These are phyloP conservation scores for Kwoniella europaea DNA, from an alignment of 768 basidiomycete species.

Conservation along the genomic window DNA sequence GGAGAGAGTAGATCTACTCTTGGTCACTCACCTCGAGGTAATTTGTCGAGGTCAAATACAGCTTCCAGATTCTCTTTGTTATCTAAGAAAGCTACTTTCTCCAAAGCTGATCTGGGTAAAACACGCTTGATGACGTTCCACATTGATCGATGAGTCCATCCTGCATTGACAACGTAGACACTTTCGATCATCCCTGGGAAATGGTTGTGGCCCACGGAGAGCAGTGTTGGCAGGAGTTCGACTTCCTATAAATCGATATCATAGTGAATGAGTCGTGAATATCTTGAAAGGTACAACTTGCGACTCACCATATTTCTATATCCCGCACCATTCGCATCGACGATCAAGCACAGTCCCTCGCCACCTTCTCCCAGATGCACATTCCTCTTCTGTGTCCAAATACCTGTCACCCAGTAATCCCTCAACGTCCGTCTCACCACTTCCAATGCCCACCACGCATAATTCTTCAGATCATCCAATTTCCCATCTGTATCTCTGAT, in stretches of 20 bases:
- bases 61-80: slow-evolving; percentile 30
- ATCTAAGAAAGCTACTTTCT: slow-evolving; percentile 52
- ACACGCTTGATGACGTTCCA: slow-evolving; percentile 56
- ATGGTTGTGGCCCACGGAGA: slow-evolving; percentile 51
- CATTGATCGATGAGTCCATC: slow-evolving; percentile 53
- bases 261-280: not conserved
- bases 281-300: not conserved
- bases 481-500: slow-evolving; percentile 37
- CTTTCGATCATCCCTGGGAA: slow-evolving; percentile 54
- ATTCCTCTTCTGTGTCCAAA: slow-evolving; percentile 12
- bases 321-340: slow-evolving; percentile 54
- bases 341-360: slow-evolving; percentile 47
- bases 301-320: slow-evolving; percentile 54
- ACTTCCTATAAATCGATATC: slow-evolving; percentile 44
- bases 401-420: slow-evolving; percentile 42
- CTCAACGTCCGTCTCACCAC: slow-evolving; percentile 43
- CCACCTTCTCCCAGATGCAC: slow-evolving; percentile 28
- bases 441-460: slow-evolving; percentile 56
- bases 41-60: slow-evolving; percentile 46
- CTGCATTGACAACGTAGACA: slow-evolving; percentile 54
- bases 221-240: slow-evolving; percentile 53
- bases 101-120: slow-evolving; percentile 52
- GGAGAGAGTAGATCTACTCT: not conserved
- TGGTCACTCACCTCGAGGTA: slow-evolving; percentile 43
- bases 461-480: slow-evolving; percentile 49